Conservation (phyloP, 257 asterid genomes). For the Solanum lycopersicoides region DNA sequence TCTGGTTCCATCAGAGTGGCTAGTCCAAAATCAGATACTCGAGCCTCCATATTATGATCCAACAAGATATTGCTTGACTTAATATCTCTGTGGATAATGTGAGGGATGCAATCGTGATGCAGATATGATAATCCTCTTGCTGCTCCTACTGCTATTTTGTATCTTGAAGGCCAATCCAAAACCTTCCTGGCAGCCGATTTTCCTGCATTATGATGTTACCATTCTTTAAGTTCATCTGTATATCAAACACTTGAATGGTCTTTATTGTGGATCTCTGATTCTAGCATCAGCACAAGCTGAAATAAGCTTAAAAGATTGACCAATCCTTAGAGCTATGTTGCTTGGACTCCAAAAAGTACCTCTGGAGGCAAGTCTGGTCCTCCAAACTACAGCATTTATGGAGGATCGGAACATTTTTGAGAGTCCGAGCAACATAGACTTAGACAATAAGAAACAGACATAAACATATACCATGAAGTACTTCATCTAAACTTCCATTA, state of each 20-base stretch:
- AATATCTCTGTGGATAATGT: constrained; percentile 79
- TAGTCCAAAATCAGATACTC: constrained; percentile 76
- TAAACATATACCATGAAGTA: constrained; percentile 54
- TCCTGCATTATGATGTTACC: constrained; percentile 29
- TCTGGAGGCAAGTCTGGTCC: not conserved
- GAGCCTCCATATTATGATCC: constrained; percentile 68
- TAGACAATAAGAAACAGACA: not conserved
- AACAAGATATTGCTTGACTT: constrained; percentile 77
- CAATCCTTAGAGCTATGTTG: not conserved
- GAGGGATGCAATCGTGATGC: constrained; percentile 90
- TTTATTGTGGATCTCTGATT: not conserved
- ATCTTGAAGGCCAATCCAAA: constrained; percentile 70
- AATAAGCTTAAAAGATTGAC: not conserved
- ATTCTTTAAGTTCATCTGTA: not conserved
- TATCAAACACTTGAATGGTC: not conserved
- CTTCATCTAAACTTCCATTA: constrained; percentile 55
- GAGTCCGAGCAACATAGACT: not conserved
- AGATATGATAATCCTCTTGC: constrained; percentile 89
- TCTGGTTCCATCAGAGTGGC: constrained; percentile 84
- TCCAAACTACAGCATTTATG: not conserved
- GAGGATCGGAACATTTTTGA: not conserved
- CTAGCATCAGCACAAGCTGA: not conserved
- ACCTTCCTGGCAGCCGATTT: constrained; percentile 35
- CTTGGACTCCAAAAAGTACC: not conserved
- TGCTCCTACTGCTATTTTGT: constrained; percentile 74